These are phyloP conservation scores for Poa pratensis DNA, from an alignment of 176 grass and related monocot genomes.

Conservation along the genomic window DNA sequence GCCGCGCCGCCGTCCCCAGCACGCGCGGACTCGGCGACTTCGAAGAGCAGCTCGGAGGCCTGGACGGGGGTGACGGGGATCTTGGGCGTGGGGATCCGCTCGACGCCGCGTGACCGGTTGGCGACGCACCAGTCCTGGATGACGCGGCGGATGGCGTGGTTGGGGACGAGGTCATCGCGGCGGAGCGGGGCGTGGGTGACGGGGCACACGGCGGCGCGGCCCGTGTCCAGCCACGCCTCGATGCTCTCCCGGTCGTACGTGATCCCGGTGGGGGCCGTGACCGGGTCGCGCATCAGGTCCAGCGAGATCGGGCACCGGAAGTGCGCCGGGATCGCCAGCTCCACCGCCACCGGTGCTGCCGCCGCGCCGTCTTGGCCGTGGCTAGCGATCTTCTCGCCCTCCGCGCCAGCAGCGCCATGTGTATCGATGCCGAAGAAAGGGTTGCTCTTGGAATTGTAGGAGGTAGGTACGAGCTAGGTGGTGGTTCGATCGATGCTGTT, in stretches of 20 bases:
- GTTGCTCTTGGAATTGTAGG: background rate
- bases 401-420: conserved; percentile 48
- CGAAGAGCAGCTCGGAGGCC: conserved; percentile 59
- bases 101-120: conserved; percentile 74
- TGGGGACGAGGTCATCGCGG: conserved; percentile 77
- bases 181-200: conserved; percentile 61
- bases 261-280: conserved; percentile 74
- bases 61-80: conserved; percentile 75
- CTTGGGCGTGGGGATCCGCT: conserved; percentile 91
- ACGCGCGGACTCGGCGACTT: conserved; percentile 50
- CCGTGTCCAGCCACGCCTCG: conserved; percentile 81
- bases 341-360: conserved; percentile 4
- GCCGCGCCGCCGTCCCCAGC: background rate
- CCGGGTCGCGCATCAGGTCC: conserved; percentile 87
- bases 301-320: conserved; percentile 90
- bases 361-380: conserved; percentile 10
- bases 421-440: background rate
- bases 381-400: conserved; percentile 31
- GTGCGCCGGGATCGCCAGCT: conserved; percentile 65
- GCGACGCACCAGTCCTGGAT: conserved; percentile 97
- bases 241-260: conserved; percentile 90
- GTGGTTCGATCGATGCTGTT: background rate
- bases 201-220: conserved; percentile 60
- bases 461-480: background rate
- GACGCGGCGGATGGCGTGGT: conserved; percentile 69